phyloP scores from a whole-genome alignment of 2,329 filamentous ascomycete genomes.

The Cladorrhinum sp. region DNA sequence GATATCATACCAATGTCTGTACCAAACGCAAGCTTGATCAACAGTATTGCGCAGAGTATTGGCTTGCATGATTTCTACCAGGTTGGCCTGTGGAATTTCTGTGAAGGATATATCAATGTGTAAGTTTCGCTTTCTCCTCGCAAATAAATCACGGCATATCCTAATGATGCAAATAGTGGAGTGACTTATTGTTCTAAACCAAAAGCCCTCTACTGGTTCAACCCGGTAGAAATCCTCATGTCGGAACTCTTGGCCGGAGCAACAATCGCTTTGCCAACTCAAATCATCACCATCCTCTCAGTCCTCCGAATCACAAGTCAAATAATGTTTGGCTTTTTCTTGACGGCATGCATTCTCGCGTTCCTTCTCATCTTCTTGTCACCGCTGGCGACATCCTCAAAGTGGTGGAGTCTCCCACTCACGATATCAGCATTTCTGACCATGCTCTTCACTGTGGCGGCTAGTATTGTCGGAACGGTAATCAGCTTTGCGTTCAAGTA shows the following conservation, averaged over 20 bases:
- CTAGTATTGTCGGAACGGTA: slow-evolving; percentile 72
- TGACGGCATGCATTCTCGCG: slow-evolving; percentile 66
- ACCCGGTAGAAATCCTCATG: slow-evolving; percentile 78
- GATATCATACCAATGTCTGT: slow-evolving; percentile 74
- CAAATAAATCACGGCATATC: not conserved
- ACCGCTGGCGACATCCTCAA: slow-evolving; percentile 51
- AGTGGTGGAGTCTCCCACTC: slow-evolving; percentile 63
- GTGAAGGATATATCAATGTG: slow-evolving; percentile 74
- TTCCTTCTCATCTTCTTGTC: slow-evolving; percentile 69
- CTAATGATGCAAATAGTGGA: slow-evolving; percentile 44
- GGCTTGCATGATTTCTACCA: slow-evolving; percentile 94
- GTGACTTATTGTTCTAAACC: slow-evolving; percentile 74
- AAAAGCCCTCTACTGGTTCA: slow-evolving; percentile 78
- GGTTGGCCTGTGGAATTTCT: slow-evolving; percentile 88
- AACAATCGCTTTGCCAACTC: slow-evolving; percentile 72
- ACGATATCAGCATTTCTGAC: slow-evolving; percentile 65
- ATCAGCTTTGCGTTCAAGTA: slow-evolving; percentile 81
- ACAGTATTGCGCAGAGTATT: slow-evolving; percentile 80
- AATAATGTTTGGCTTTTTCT: slow-evolving; percentile 87
- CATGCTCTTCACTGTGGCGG: slow-evolving; percentile 65
- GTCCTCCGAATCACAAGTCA: slow-evolving; percentile 72
- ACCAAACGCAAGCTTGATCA: slow-evolving; percentile 72
- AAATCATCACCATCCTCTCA: slow-evolving; percentile 69
- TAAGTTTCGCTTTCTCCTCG: slow-evolving; percentile 32
- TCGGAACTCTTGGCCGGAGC: slow-evolving; percentile 78